Conservation (phyloP, 345 rosid genomes). For the Cardiospermum halicacabum region DNA sequence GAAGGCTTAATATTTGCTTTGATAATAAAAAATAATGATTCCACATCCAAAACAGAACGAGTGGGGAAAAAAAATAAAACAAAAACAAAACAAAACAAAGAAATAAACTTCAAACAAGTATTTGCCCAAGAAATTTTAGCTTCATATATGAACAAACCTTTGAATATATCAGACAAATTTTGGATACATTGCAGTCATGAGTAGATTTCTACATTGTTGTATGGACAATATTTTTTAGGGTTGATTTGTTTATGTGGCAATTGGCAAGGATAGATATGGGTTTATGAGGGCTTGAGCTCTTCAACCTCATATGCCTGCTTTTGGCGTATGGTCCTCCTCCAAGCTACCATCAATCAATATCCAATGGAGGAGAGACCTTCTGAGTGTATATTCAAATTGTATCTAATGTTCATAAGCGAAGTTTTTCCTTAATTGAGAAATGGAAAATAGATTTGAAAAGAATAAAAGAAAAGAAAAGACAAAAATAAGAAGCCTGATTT, state of each 20-base stretch:
- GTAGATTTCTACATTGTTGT: not conserved
- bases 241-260: no score
- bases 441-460: not conserved
- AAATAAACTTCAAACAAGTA: no score
- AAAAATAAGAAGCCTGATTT: not conserved
- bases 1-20: not conserved
- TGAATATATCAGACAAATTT: not conserved
- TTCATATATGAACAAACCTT: not conserved
- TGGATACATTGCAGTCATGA: no score
- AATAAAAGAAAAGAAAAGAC: not conserved
- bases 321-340: no score
- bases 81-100: no score
- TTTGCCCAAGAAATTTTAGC: not conserved
- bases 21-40: not conserved
- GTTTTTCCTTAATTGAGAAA: not conserved
- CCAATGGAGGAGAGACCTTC: no score
- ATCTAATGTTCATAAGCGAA: not conserved
- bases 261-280: no score
- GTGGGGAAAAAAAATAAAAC: conserved; percentile 1
- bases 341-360: no score
- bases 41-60: not conserved
- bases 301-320: no score
- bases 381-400: no score
- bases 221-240: not conserved
- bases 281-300: no score